Evolutionary conservation across 345 rosid genomes (phyloP), one percentile per base, ranked within the genome.

Genomic region (Brassica juncea): DNA sequence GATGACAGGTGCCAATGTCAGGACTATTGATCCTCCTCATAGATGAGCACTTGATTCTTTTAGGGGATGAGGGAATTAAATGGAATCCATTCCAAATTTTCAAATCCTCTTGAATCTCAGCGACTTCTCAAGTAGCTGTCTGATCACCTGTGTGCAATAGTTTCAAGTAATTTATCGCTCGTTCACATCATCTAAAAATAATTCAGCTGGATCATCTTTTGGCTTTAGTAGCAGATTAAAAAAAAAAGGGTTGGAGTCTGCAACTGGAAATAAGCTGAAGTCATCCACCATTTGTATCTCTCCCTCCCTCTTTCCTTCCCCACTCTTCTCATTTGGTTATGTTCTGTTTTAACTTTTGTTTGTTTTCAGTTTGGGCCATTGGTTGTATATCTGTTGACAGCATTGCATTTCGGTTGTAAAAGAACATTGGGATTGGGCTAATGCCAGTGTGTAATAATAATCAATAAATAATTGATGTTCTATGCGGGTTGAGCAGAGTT

Each of bases 1-100:
- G 80, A 88, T 92, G 93, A 82, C 91, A 2, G 87, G 94, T 75
- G 98, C 93, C 63, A 95, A 85, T 74, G 91, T 92, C 65, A 90
- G 98, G 74, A 95, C 94, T 0, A 89, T 92, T 79, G 98, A 92
- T 82, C 92, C 97, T 63, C 97, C 91, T 15, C 98, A 90, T 80
- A 90, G 99, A 90, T 93, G 88, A 90, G 70, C 49, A 74, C 25
- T 71, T 49, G 80, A 66, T 81, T 65, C 69, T 76, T 73, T 25
- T 44, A 84, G 73, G 44, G 75, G 70, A 37, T 49, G 62, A 62
- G 68, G 32, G n/a, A 73, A 62, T 76, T 37, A 37, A 66, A 37
- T 66, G 31, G 54, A 66, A 11, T 66, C 52, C 52, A 35, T 34
- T 34, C n/a, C 8, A 9, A 37, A 21, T 30, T 12, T 74, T 39